Conservation (phyloP, 306 rosid genomes). For the Dryas drummondii region DNA sequence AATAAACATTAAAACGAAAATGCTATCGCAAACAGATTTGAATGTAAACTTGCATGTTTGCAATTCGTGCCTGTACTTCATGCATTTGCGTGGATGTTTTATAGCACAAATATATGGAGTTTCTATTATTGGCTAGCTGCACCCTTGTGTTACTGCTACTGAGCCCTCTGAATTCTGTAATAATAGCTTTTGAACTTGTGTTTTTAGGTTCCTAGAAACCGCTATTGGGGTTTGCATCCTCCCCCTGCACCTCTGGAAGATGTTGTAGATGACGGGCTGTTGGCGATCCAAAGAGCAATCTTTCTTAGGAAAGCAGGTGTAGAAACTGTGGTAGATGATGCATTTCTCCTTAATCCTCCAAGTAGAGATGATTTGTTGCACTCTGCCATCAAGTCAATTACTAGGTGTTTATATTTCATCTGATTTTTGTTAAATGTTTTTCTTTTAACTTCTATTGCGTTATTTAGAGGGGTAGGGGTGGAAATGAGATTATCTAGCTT, state of each 20-base stretch:
- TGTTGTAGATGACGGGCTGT: conserved; percentile 87
- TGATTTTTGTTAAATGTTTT: conserved; percentile 11
- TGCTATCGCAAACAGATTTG: neutral
- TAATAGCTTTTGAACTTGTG: conserved; percentile 40
- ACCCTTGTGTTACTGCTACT: neutral
- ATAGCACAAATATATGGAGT: neutral
- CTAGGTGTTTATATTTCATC: conserved; percentile 54
- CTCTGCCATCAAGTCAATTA: conserved; percentile 82
- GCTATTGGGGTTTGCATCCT: conserved; percentile 99
- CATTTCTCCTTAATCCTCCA: conserved; percentile 69
- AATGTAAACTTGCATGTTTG: neutral
- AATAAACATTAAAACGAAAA: neutral
- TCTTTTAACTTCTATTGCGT: conserved; percentile 6
- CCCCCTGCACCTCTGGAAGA: conserved; percentile 98
- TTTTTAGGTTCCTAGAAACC: conserved; percentile 91
- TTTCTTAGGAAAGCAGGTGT: conserved; percentile 95
- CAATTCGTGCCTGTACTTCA: neutral
- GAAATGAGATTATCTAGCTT: conserved; percentile 10
- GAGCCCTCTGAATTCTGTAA: neutral
- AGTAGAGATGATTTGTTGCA: conserved; percentile 81
- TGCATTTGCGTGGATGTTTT: neutral
- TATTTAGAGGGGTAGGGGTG: too few relatives aligned
- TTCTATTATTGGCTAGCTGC: neutral
- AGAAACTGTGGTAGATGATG: conserved; percentile 75
- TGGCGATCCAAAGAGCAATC: conserved; percentile 89